Percentiles rank a stretch among this genome's conserved stretches.
Conservation (phyloP, 208 protist genomes). For the Blechomonas ayalai region DNA sequence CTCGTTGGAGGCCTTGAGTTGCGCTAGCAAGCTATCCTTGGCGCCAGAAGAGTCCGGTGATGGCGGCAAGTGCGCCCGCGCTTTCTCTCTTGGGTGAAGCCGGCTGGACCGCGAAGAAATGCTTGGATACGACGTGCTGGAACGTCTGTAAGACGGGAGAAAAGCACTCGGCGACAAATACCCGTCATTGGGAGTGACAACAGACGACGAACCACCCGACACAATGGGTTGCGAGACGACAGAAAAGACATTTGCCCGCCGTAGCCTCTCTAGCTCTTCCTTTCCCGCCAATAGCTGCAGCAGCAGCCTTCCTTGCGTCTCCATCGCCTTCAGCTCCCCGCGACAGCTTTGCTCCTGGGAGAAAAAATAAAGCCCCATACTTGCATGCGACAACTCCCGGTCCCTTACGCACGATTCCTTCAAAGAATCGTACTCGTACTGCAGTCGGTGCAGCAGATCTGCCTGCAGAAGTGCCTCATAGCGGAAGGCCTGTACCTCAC, state of each 20-base stretch:
- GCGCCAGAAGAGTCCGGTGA: too few species aligned
- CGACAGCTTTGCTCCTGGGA: conserved; percentile 14
- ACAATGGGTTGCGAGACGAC: too few species aligned
- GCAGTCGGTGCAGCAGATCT: conserved; percentile 11
- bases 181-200: neutral
- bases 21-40: conserved; percentile 12
- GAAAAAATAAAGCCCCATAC: conserved; percentile 8
- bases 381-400: conserved; percentile 8
- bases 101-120: too few species aligned
- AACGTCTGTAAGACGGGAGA: neutral
- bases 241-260: too few species aligned
- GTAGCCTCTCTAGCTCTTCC: too few species aligned
- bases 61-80: too few species aligned
- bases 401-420: conserved; percentile 9
- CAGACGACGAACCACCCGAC: too few species aligned
- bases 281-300: too few species aligned
- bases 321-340: conserved; percentile 6
- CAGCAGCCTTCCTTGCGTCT: too few species aligned
- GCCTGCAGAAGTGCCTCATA: conserved; percentile 4
- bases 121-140: neutral
- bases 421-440: conserved; percentile 17
- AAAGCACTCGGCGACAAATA: neutral
- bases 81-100: too few species aligned
- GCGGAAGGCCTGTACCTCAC: conserved; percentile 9
- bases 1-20: conserved; percentile 16